These are phyloP conservation scores for Stephania yunnanensis DNA, from an alignment of 164 flowering plant genomes.

Conservation along the genomic window DNA sequence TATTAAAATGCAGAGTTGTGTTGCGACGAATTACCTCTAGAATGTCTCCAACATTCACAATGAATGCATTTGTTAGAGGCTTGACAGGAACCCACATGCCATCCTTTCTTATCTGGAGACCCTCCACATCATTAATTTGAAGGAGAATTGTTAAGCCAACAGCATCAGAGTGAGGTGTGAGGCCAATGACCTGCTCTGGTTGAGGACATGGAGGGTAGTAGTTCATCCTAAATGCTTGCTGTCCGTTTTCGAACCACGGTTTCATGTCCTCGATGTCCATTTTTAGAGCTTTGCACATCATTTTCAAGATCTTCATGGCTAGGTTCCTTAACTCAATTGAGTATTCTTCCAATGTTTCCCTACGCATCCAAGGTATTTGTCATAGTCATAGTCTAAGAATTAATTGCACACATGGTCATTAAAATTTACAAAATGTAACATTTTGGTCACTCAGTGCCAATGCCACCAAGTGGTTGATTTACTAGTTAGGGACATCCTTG, in stretches of 20 bases:
- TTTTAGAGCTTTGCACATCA: conserved; percentile 21
- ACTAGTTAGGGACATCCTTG: no score
- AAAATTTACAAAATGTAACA: no score
- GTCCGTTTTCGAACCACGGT: conserved; percentile 21
- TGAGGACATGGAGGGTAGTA: conserved; percentile 43
- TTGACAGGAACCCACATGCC: conserved; percentile 32
- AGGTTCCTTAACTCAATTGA: conserved; percentile 19
- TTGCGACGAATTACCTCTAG: conserved; percentile 23
- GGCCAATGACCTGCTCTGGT: conserved; percentile 34
- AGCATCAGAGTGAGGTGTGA: conserved; percentile 38
- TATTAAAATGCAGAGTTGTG: background rate
- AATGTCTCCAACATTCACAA: conserved; percentile 40
- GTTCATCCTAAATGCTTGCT: conserved; percentile 32
- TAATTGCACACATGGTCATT: background rate
- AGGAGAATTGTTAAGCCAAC: conserved; percentile 31
- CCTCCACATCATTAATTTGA: conserved; percentile 31
- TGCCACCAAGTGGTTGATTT: no score
- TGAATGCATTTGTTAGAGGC: conserved; percentile 32
- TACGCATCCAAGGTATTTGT: conserved; percentile 1
- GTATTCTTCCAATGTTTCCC: conserved; percentile 36
- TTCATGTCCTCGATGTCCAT: conserved; percentile 21
- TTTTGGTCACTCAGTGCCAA: no score
- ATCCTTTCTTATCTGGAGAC: conserved; percentile 34
- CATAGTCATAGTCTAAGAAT: background rate
- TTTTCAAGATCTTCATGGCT: conserved; percentile 17